Base-by-base conservation (phyloP, 768 basidiomycete genomes). In the Naganishia onofrii region DNA sequence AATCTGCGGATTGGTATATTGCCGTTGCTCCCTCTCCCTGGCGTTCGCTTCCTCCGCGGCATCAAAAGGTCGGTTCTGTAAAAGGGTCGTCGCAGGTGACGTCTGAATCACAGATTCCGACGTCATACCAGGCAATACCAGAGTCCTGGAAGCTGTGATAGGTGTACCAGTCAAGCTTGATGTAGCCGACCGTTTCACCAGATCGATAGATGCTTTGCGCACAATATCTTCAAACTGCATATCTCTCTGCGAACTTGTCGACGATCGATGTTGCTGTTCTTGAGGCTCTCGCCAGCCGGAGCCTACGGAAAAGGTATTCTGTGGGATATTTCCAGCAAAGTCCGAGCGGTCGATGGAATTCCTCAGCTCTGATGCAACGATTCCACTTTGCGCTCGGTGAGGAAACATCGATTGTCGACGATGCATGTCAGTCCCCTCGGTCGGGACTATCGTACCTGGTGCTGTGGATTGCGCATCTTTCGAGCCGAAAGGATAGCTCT, bases 401-500 rank as follows among this genome's bases (percentile, higher is more conserved):
- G 60, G 60, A 44, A 63, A 63, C 38, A 46, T 63, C 26, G 60
- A 63, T 42, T 44, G 38, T 12, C 60, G 60, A n/a, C 60, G 60
- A n/a, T 63, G 60, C 13, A 3, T 6, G 28, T 63, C 60, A 8
- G 23, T 63, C 26, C 10, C 23, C 1, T 42, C 15, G 21, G 38
- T 8, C 48, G 32, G 15, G 7, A 26, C 46, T 26, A 46, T 26
- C 19, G 10, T 9, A 42, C 3, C 23, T n/a, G 0, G 38, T 3
- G 21, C 38, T 21, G 4, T n/a, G 21, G 6, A 19, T 46, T 46
- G 42, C 23, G 15, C 26, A 26, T 66, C 65, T 19, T 53, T 51
- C 48, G 65, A 66, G 13, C 65, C 65, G 29, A 66, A 66, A n/a
- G 65, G 65, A 19, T 66, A 66, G 19, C 48, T 52, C 31, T 66